Percentiles rank a stretch among this genome's conserved stretches.
Evolutionary conservation across 2,329 filamentous ascomycete genomes (phyloP).

Genomic region (Graphilbum fragrans): DNA sequence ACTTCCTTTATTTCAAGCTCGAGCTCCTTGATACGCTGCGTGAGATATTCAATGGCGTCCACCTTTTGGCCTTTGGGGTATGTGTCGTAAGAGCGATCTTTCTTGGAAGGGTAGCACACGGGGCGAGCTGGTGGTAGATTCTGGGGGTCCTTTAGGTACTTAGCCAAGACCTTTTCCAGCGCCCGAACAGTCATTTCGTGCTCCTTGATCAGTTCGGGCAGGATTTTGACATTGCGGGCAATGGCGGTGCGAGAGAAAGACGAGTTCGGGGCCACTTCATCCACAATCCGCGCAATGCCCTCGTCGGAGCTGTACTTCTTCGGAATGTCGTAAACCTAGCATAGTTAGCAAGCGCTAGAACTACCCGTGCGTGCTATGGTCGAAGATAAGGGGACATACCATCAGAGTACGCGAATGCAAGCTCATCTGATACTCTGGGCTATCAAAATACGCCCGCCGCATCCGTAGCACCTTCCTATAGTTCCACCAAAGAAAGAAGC

Average conservation of each 20-base stretch:
- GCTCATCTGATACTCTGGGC: constrained; percentile 76
- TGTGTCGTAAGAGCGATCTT: constrained; percentile 54
- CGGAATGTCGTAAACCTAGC: constrained; percentile 73
- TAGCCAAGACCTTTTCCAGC: constrained; percentile 73
- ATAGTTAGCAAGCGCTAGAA: constrained; percentile 6
- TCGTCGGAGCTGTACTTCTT: constrained; percentile 69
- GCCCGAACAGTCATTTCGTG: constrained; percentile 72
- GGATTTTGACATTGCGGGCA: constrained; percentile 81
- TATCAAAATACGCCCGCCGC: constrained; percentile 71
- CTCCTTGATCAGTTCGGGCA: constrained; percentile 74
- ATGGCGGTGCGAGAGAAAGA: constrained; percentile 71
- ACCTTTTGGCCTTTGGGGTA: constrained; percentile 63
- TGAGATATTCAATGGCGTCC: constrained; percentile 90
- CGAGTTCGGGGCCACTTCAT: constrained; percentile 65
- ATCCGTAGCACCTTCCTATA: constrained; percentile 63
- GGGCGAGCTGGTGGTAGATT: constrained; percentile 68
- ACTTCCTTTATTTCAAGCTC: constrained; percentile 78
- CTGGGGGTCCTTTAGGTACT: constrained; percentile 80
- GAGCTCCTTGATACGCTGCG: constrained; percentile 68
- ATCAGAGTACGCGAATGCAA: constrained; percentile 64
- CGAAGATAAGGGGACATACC: constrained; percentile 25
- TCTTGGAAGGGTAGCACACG: constrained; percentile 66
- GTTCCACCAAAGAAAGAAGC: constrained; percentile 80
- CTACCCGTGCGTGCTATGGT: background rate
- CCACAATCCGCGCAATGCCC: constrained; percentile 73